Evolutionary conservation across 495 filamentous ascomycete genomes (phyloP).

Genomic region (Aspergillus diversus): DNA sequence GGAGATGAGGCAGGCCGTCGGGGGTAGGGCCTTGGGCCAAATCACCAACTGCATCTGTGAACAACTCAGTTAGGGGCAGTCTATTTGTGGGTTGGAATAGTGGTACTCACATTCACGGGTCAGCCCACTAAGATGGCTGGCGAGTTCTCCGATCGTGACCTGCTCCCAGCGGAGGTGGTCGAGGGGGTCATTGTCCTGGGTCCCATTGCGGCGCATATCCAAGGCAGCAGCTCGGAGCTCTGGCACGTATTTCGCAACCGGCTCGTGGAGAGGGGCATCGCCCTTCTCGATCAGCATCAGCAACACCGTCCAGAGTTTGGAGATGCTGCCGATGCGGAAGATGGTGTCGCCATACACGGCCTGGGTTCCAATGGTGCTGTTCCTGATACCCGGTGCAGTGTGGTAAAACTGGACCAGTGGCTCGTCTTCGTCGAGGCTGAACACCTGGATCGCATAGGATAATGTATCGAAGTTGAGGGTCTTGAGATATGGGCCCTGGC

Average conservation of each 20-base stretch:
- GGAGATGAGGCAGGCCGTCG: constrained; percentile 38
- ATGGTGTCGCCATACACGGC: background rate
- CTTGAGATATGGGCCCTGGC: too few relatives aligned
- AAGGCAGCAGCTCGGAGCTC: background rate
- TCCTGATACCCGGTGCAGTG: background rate
- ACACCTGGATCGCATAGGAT: too few relatives aligned
- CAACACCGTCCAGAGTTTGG: background rate
- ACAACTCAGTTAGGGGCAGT: background rate
- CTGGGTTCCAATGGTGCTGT: background rate
- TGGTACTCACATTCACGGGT: constrained; percentile 40
- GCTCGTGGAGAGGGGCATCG: background rate
- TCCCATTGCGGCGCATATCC: constrained; percentile 4
- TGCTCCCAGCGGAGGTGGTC: constrained; percentile 52
- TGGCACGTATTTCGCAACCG: background rate
- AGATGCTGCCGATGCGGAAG: background rate
- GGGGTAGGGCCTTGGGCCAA: background rate
- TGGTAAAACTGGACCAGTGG: background rate
- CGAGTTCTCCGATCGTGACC: constrained; percentile 55
- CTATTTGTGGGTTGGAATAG: background rate
- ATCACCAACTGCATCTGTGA: background rate
- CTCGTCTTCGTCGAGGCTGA: background rate
- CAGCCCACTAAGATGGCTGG: constrained; percentile 55
- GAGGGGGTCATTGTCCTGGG: constrained; percentile 1
- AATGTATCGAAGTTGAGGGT: too few relatives aligned
- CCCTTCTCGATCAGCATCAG: constrained; percentile 1